Base-by-base conservation (phyloP, 305 asterid species). In the Fraxinus nigra region DNA sequence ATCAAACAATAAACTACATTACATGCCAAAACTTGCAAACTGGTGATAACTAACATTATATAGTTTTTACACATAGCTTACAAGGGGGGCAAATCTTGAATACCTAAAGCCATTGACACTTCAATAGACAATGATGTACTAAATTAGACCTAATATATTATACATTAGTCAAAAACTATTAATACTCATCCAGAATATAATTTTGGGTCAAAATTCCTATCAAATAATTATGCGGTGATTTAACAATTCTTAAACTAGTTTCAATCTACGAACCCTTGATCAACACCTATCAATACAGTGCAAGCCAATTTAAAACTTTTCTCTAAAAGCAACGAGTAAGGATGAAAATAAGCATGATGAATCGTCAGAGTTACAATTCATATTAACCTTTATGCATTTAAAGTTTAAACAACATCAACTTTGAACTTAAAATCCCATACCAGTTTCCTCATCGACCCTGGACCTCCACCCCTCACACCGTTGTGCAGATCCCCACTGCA, bases 401-500 rank as follows among this genome's bases (percentile, higher is more conserved):
- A 40, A 77, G 75, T 61, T 34, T 14, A 32, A 40, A 77, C 7
- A 16, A 78, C 54, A 14, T 14, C 81, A 40, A 77, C 76, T 26
- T 70, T 30, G 40, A 72, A 82, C 30, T 82, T 48, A 61, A 77
- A 65, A 80, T 46, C 67, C 28, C 93, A 85, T 85, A 95, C 99
- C 98, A 69, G 93, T 92, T 87, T 96, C 99, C 87, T 90, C 98
- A 46, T 92, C 97, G 2, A 92, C 90, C 86, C 85, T 91, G 8
- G 98, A 89, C 83, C 83, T 93, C 97, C 96, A 93, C 28, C 99
- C 99, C 63, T 87, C 95, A 80, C 98, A 94, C 84, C 98, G 84
- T 86, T 91, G 92, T 54, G 97, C 84, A 74, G 93, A 76, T 10
- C 97, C 99, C 99, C 98, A 95, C 32, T 95, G 97, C 98, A 94